phyloP scores from a whole-genome alignment of 2,329 filamentous ascomycete species.

The Sarocladium brachiariae region DNA sequence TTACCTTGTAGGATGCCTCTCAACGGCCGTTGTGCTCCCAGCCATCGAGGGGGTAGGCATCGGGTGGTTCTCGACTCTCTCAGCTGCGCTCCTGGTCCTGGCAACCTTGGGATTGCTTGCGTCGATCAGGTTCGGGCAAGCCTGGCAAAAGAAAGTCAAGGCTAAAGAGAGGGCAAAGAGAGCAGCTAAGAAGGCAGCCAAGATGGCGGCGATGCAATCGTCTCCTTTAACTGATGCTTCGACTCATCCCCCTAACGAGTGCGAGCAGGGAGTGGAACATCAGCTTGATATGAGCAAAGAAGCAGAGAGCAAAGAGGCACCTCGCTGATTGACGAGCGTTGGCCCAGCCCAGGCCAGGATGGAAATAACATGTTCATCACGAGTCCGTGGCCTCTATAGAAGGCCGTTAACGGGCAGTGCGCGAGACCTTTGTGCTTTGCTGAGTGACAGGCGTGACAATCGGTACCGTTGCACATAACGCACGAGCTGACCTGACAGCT shows the following conservation, averaged over 20 bases:
- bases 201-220: no score
- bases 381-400: no score
- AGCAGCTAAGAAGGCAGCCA: neutral
- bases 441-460: no score
- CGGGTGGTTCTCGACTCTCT: slow-evolving; percentile 73
- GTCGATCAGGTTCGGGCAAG: slow-evolving; percentile 32
- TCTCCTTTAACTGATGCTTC: neutral
- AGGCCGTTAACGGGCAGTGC: no score
- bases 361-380: no score
- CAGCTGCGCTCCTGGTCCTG: slow-evolving; percentile 28
- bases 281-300: neutral
- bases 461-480: no score
- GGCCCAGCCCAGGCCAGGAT: no score
- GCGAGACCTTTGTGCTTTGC: no score
- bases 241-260: no score
- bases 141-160: slow-evolving; percentile 27
- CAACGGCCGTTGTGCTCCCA: slow-evolving; percentile 65
- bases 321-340: neutral
- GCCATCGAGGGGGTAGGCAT: slow-evolving; percentile 69
- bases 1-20: slow-evolving; percentile 67
- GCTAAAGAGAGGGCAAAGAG: neutral
- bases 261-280: no score
- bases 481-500: no score
- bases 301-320: neutral
- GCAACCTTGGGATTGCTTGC: slow-evolving; percentile 29